Percentiles rank a stretch among this genome's conserved stretches.
Conservation (phyloP, 1,139 yeast genomes). For the Candida tunisiensis region DNA sequence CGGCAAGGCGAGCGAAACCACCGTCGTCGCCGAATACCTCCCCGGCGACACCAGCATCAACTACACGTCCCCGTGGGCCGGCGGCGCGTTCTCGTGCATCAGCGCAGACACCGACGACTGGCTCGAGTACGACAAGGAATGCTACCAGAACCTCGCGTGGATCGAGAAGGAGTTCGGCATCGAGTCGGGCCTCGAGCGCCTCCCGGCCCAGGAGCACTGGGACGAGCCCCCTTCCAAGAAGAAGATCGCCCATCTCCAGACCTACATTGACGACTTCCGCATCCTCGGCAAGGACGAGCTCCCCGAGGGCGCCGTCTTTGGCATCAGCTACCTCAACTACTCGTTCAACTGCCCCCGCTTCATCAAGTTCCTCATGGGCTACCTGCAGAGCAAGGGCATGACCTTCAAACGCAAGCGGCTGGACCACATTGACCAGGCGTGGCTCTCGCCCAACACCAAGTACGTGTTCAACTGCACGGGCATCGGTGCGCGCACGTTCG, state of each 20-base stretch:
- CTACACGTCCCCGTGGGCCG: slow-evolving; percentile 49
- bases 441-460: slow-evolving; percentile 18
- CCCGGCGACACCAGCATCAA: slow-evolving; percentile 62
- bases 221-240: slow-evolving; percentile 19
- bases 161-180: slow-evolving; percentile 36
- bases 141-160: slow-evolving; percentile 30
- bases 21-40: slow-evolving; percentile 41
- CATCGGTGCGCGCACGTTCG: slow-evolving; percentile 37
- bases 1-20: slow-evolving; percentile 29
- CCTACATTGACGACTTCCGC: slow-evolving; percentile 29
- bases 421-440: slow-evolving; percentile 40
- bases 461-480: slow-evolving; percentile 58
- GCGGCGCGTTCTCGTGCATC: slow-evolving; percentile 42
- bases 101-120: slow-evolving; percentile 39
- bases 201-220: slow-evolving; percentile 37
- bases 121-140: slow-evolving; percentile 33
- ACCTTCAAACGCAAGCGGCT: slow-evolving; percentile 27
- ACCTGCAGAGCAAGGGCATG: slow-evolving; percentile 32
- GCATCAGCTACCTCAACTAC: slow-evolving; percentile 40
- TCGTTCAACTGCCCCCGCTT: slow-evolving; percentile 53
- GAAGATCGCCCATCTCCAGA: slow-evolving; percentile 26
- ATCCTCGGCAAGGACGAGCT: slow-evolving; percentile 19
- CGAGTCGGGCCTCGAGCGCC: slow-evolving; percentile 36
- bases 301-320: slow-evolving; percentile 34
- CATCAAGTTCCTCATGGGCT: slow-evolving; percentile 26